Percentiles rank a stretch among this genome's conserved stretches.
phyloP scores from a whole-genome alignment of 2,329 filamentous ascomycete genomes.

The Raffaelea albimanens region DNA sequence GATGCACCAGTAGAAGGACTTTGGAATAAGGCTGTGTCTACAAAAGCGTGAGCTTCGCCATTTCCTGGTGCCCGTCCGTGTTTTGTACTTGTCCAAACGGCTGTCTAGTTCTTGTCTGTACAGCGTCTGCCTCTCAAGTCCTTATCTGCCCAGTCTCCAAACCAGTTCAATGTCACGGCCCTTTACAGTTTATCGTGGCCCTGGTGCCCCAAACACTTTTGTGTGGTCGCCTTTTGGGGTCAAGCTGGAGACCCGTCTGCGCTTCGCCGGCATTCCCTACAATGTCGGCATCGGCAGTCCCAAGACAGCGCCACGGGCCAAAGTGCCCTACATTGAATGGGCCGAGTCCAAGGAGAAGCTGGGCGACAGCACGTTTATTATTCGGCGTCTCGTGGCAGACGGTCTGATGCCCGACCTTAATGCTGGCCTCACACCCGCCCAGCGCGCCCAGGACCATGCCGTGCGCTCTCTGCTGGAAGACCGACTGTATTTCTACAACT shows the following conservation, averaged over 20 bases:
- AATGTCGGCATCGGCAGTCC: conserved; percentile 32
- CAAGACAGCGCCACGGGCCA: conserved; percentile 40
- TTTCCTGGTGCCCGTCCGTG: no score
- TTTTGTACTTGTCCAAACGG: no score
- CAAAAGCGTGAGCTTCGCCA: no score
- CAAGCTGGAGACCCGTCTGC: conserved; percentile 53
- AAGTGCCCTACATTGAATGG: conserved; percentile 48
- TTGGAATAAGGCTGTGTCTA: no score
- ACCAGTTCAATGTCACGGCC: no score
- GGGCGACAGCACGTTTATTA: conserved; percentile 48
- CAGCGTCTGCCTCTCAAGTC: no score
- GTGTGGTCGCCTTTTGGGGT: conserved; percentile 54
- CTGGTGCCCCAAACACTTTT: conserved; percentile 27
- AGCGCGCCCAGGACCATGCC: conserved; percentile 39
- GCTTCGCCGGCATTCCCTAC: conserved; percentile 41
- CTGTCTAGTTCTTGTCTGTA: no score
- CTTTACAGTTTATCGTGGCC: conserved; percentile 42
- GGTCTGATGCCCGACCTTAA: conserved; percentile 40
- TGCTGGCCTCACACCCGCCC: conserved; percentile 23
- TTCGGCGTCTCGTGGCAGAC: conserved; percentile 29
- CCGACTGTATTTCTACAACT: conserved; percentile 47
- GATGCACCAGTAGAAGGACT: no score
- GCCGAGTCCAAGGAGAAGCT: conserved; percentile 17
- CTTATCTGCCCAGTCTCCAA: no score
- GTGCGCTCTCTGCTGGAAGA: conserved; percentile 49